Conservation (phyloP, 1,284 basidiomycete genomes). For the Leccinum variabile region DNA sequence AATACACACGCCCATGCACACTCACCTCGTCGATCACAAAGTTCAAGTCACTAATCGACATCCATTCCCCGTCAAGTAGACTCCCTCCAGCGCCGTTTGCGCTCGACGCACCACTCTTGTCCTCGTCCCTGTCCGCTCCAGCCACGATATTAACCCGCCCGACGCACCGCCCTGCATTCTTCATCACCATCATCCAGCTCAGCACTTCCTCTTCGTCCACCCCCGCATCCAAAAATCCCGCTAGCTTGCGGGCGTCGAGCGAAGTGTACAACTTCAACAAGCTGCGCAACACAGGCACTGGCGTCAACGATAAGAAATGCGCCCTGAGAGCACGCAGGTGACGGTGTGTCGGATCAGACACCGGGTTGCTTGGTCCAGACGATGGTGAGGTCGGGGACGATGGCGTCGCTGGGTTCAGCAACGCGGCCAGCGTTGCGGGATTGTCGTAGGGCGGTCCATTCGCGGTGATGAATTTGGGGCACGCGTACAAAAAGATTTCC, state of each 20-base stretch:
- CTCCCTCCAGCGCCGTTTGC: conserved; percentile 39
- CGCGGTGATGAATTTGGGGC: conserved; percentile 95
- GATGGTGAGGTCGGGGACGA: conserved; percentile 29
- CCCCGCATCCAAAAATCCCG: conserved; percentile 78
- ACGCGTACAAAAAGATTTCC: conserved; percentile 93
- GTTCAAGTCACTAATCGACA: conserved; percentile 91
- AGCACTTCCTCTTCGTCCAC: conserved; percentile 90
- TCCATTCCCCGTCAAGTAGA: conserved; percentile 83
- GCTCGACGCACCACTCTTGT: conserved; percentile 6
- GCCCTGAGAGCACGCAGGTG: conserved; percentile 58
- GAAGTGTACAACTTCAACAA: conserved; percentile 96
- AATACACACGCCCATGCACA: conserved; percentile 31
- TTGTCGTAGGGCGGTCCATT: conserved; percentile 95
- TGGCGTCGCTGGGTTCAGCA: conserved; percentile 45
- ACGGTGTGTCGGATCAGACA: conserved; percentile 77
- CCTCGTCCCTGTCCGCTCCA: conserved; percentile 29
- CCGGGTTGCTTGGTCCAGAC: conserved; percentile 16
- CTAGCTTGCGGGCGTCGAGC: conserved; percentile 88
- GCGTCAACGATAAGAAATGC: conserved; percentile 80
- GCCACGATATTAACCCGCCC: conserved; percentile 44
- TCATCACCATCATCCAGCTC: conserved; percentile 96
- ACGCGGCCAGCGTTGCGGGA: conserved; percentile 57
- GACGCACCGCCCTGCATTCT: conserved; percentile 79
- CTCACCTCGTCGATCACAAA: conserved; percentile 91
- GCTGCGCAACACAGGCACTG: conserved; percentile 84